Conservation (phyloP, 441 rosid genomes). For the Populus tomentosa region DNA sequence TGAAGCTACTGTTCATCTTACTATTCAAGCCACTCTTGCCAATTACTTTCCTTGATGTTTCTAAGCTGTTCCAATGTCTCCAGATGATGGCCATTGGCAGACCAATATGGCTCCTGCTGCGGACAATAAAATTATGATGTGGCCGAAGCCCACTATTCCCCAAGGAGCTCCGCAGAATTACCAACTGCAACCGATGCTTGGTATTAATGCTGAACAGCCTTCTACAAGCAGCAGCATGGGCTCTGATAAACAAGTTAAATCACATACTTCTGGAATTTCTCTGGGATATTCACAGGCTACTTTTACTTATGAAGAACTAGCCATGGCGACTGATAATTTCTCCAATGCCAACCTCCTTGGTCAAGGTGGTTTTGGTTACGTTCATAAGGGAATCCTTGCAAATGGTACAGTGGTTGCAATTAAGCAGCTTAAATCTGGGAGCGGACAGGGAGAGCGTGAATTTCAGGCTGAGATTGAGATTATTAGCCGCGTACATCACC, state of each 20-base stretch:
- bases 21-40: too few species aligned
- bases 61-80: too few species aligned
- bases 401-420: constrained; percentile 85
- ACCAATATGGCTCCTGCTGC: too few species aligned
- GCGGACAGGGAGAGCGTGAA: constrained; percentile 95
- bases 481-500: constrained; percentile 83
- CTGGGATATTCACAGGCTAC: constrained; percentile 62
- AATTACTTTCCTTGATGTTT: too few species aligned
- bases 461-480: constrained; percentile 96
- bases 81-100: too few species aligned
- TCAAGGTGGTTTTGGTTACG: constrained; percentile 96
- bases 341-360: constrained; percentile 77
- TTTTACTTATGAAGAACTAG: constrained; percentile 68
- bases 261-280: constrained; percentile 52
- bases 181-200: neutral
- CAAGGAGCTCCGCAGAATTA: too few species aligned
- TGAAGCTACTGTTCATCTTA: too few species aligned
- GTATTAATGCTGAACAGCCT: constrained; percentile 35
- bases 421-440: constrained; percentile 84
- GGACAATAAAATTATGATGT: too few species aligned
- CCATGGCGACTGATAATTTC: constrained; percentile 76
- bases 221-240: constrained; percentile 58
- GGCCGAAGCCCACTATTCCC: too few species aligned
- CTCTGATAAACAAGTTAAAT: constrained; percentile 54
- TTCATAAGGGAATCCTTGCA: constrained; percentile 72